Percentiles rank a stretch among this genome's conserved stretches.
These are phyloP conservation scores for Collybia nuda DNA, from an alignment of 768 basidiomycete species.

Conservation along the genomic window DNA sequence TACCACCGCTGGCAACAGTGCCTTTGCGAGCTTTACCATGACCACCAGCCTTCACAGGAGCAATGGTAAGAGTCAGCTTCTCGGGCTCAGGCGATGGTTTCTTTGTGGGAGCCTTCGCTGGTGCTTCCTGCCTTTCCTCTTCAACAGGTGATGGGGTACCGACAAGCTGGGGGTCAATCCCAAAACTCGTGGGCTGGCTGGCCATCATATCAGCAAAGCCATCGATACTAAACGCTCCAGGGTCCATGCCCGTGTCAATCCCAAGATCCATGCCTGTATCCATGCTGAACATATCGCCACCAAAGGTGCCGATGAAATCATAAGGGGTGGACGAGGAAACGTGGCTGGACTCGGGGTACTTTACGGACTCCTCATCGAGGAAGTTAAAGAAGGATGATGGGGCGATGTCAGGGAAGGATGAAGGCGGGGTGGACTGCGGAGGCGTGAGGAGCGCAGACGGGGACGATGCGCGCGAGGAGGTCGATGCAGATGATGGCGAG, in stretches of 20 bases:
- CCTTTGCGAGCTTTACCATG: conserved; percentile 64
- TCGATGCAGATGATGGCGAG: conserved; percentile 33
- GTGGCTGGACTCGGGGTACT: conserved; percentile 24
- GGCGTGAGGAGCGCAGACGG: conserved; percentile 46
- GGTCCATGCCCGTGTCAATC: conserved; percentile 7
- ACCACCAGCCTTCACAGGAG: conserved; percentile 57
- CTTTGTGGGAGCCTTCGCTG: too few species aligned
- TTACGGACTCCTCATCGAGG: conserved; percentile 45
- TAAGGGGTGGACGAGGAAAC: conserved; percentile 22
- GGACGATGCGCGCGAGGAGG: conserved; percentile 39
- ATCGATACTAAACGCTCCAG: conserved; percentile 11
- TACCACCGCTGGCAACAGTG: conserved; percentile 71
- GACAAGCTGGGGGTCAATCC: conserved; percentile 78
- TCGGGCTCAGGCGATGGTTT: conserved; percentile 13
- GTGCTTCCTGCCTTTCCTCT: conserved; percentile 7
- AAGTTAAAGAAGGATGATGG: conserved; percentile 41
- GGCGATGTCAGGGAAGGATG: conserved; percentile 37
- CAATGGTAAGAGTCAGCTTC: conserved; percentile 43
- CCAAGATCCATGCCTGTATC: conserved; percentile 23
- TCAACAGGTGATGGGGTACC: conserved; percentile 44
- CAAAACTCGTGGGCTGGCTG: conserved; percentile 13
- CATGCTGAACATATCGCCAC: conserved; percentile 22
- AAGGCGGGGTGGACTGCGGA: conserved; percentile 32
- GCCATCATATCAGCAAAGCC: conserved; percentile 57
- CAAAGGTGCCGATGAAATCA: conserved; percentile 40